phyloP scores from a whole-genome alignment of 2,329 filamentous ascomycete genomes.

The Trichoderma polysporum region DNA sequence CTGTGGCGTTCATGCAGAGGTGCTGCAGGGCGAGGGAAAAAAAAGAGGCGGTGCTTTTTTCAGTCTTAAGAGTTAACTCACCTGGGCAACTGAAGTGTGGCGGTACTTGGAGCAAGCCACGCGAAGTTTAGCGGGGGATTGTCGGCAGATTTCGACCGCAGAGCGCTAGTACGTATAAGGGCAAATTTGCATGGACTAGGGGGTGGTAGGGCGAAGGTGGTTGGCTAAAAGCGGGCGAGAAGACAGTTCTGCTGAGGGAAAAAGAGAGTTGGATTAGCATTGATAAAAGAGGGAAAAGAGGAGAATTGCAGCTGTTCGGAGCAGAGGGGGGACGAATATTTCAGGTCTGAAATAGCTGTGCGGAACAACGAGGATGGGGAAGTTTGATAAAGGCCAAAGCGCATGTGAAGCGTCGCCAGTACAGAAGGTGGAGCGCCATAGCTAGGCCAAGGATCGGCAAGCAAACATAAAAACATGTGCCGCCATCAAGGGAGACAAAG shows the following conservation, averaged over 20 bases:
- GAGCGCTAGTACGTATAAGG: conserved; percentile 19
- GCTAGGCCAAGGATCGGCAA: conserved; percentile 15
- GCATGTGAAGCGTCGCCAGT: not conserved
- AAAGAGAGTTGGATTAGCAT: conserved; percentile 14
- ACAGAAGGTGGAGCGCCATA: conserved; percentile 12
- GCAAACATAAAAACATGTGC: conserved; percentile 16
- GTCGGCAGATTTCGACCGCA: conserved; percentile 7
- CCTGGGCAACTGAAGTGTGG: conserved; percentile 25
- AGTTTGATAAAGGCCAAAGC: not conserved
- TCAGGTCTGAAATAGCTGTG: not conserved
- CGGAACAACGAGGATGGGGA: not conserved
- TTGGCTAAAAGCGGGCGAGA: not conserved
- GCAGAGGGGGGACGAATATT: not conserved
- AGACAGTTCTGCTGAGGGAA: conserved; percentile 2
- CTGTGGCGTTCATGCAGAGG: conserved; percentile 27
- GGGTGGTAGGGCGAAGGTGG: not conserved
- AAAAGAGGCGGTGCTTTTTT: conserved; percentile 25
- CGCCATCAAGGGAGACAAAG: conserved; percentile 6
- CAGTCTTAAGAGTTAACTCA: no score
- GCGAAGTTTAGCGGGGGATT: conserved; percentile 13
- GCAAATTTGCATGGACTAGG: conserved; percentile 18
- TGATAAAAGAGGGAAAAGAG: not conserved
- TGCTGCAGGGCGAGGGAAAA: conserved; percentile 14
- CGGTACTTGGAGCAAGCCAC: conserved; percentile 25
- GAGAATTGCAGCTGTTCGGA: not conserved